Evolutionary conservation across 345 rosid genomes (phyloP), one percentile per base, ranked within the genome.

Genomic region (Citrus inodora): DNA sequence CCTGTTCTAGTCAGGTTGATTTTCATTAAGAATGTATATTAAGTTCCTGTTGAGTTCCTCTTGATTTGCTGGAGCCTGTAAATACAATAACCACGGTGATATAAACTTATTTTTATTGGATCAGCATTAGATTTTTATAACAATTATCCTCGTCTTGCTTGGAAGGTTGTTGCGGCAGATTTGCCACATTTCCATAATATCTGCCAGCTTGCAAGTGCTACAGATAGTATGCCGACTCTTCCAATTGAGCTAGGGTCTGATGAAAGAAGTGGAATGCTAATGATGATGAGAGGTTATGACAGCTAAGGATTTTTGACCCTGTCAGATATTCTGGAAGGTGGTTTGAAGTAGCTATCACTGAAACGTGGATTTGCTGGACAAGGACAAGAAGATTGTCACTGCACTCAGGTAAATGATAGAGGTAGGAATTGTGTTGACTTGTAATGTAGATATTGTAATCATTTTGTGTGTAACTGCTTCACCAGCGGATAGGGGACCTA

Each of bases 361-460:
- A 95, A 95, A 82, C 89, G 96, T 25, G 98, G 99, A 32, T 95
- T 95, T 78, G 97, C 99, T 0, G 98, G 99, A 73, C 96, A 89
- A 83, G 99, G 99, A 73, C 99, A 95, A 88, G 98, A 89, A 90
- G 99, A 95, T 76, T 93, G 99, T 73, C 99, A 93, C 73, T 95
- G 99, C 82, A 93, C 99, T 37, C 99, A 95, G 92, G 99, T 95
- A 86, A 76, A 79, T 70, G 71, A 13, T 1, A 62, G 4, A 51
- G 13, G 30, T 75, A 9, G 73, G 28, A 75, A 27, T 28, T 1
- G 8, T 17, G 28, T 58, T 35, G 2, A 65, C 71, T 69, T 71
- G 16, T 28, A 13, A 59, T 72, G 53, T 73, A 65, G 40, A 32
- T 71, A 71, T 22, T 25, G n/a, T 78, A 21, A 62, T 63, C 53